A percentile compares a stretch with the other conserved stretches of the same genome.
Evolutionary conservation across 192 early-diverging fungal species (phyloP).

Genomic region (Pilobolus umbonatus): DNA sequence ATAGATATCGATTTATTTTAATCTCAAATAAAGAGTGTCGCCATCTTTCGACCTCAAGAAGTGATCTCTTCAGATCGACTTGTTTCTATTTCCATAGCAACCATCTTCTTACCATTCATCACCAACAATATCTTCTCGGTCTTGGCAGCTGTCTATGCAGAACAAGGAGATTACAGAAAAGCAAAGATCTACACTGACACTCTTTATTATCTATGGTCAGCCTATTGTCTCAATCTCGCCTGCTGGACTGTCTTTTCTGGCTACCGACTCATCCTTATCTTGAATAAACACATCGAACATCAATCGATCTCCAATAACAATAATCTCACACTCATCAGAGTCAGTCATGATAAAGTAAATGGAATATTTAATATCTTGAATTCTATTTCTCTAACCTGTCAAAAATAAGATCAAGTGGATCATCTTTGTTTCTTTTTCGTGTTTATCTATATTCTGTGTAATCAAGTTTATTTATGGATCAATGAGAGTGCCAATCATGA

Average conservation of each 20-base stretch:
- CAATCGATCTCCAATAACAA: too few relatives aligned
- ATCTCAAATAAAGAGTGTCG: slow-evolving; percentile 12
- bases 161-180: slow-evolving; percentile 2
- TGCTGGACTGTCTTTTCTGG: slow-evolving; percentile 16
- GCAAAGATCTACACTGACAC: slow-evolving; percentile 16
- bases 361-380: too few relatives aligned
- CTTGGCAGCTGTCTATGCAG: slow-evolving; percentile 20
- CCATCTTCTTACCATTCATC: slow-evolving; percentile 22
- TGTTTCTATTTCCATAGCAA: slow-evolving; percentile 5
- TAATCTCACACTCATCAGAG: too few relatives aligned
- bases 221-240: slow-evolving; percentile 18
- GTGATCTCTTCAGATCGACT: slow-evolving; percentile 13
- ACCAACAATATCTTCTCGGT: slow-evolving; percentile 31
- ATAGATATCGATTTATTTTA: neutral
- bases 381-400: too few relatives aligned
- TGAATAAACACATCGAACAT: too few relatives aligned
- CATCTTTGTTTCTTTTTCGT: too few relatives aligned
- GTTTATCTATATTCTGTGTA: too few relatives aligned
- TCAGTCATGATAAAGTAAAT: too few relatives aligned
- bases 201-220: slow-evolving; percentile 24
- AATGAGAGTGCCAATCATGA: neutral
- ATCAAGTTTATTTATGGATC: slow-evolving; percentile 3
- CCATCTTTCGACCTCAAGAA: slow-evolving; percentile 9
- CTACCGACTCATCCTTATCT: slow-evolving; percentile 7
- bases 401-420: too few relatives aligned